phyloP scores from a whole-genome alignment of 2,329 filamentous ascomycete species.

The Fusarium fracticaudum region DNA sequence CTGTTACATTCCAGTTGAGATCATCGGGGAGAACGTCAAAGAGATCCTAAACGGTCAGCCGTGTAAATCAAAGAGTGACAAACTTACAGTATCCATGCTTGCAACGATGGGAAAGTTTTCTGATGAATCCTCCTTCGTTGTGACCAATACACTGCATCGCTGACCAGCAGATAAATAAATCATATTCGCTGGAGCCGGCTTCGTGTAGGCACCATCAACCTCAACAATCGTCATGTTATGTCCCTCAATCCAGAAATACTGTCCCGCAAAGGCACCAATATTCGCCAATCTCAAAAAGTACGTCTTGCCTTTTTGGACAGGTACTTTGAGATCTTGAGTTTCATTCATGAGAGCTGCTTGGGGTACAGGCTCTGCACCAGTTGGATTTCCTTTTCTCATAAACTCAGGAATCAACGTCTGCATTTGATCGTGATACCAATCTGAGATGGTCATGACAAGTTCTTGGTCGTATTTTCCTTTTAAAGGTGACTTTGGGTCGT shows the following conservation, averaged over 20 bases:
- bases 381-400: constrained; percentile 64
- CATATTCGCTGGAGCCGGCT: constrained; percentile 66
- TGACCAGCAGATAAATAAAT: constrained; percentile 76
- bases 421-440: constrained; percentile 75
- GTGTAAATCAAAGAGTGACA: not conserved
- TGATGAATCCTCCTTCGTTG: constrained; percentile 66
- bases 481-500: constrained; percentile 69
- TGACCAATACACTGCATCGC: constrained; percentile 70
- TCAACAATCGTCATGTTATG: constrained; percentile 76
- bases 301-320: constrained; percentile 72
- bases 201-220: constrained; percentile 76
- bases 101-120: constrained; percentile 74
- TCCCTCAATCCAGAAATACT: constrained; percentile 74
- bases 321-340: constrained; percentile 66
- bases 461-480: constrained; percentile 68
- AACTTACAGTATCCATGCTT: constrained; percentile 72
- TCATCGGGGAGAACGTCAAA: constrained; percentile 74
- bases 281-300: constrained; percentile 60
- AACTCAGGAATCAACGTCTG: constrained; percentile 57
- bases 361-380: constrained; percentile 72
- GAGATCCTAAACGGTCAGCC: constrained; percentile 56
- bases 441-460: constrained; percentile 71
- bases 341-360: constrained; percentile 78
- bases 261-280: constrained; percentile 75
- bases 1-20: constrained; percentile 75